These are phyloP conservation scores for Lipomyces japonicus DNA, from an alignment of 805 yeast species.

Conservation along the genomic window DNA sequence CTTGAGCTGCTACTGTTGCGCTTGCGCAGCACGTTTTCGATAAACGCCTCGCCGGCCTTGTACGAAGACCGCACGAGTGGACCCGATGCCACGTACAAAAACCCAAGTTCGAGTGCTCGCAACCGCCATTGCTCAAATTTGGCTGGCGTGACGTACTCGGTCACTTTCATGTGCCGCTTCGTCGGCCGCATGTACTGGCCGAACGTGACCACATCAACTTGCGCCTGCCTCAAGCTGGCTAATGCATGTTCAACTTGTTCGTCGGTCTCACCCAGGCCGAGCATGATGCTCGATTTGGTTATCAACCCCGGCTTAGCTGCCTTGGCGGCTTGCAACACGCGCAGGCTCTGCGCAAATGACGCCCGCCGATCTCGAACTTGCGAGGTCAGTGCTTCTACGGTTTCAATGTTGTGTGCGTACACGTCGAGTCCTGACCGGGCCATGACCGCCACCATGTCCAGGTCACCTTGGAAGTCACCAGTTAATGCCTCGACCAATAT, in stretches of 20 bases:
- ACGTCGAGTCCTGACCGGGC: slow-evolving; percentile 90
- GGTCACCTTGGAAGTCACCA: slow-evolving; percentile 93
- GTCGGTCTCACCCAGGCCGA: slow-evolving; percentile 95
- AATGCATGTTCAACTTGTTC: slow-evolving; percentile 78
- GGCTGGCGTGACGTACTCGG: slow-evolving; percentile 89
- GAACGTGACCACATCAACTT: slow-evolving; percentile 93
- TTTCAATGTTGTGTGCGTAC: slow-evolving; percentile 94
- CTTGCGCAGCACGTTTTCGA: slow-evolving; percentile 85
- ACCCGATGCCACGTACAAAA: slow-evolving; percentile 94
- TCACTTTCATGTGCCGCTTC: slow-evolving; percentile 96
- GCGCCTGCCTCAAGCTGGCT: slow-evolving; percentile 65
- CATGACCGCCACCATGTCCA: slow-evolving; percentile 70
- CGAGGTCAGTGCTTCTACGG: slow-evolving; percentile 93
- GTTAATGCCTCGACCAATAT: slow-evolving; percentile 88
- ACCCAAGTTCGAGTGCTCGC: slow-evolving; percentile 80
- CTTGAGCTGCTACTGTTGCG: slow-evolving; percentile 43
- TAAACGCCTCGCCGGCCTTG: slow-evolving; percentile 97
- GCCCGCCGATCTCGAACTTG: slow-evolving; percentile 96
- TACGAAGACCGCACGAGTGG: slow-evolving; percentile 95
- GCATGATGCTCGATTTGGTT: slow-evolving; percentile 93
- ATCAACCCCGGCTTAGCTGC: slow-evolving; percentile 65
- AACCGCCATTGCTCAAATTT: slow-evolving; percentile 92
- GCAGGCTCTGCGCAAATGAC: slow-evolving; percentile 80
- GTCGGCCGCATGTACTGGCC: slow-evolving; percentile 96
- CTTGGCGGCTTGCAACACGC: slow-evolving; percentile 79